A percentile compares a stretch with the other conserved stretches of the same genome.
phyloP scores from a whole-genome alignment of 495 filamentous ascomycete species.

The Tuber umbilicatum region DNA sequence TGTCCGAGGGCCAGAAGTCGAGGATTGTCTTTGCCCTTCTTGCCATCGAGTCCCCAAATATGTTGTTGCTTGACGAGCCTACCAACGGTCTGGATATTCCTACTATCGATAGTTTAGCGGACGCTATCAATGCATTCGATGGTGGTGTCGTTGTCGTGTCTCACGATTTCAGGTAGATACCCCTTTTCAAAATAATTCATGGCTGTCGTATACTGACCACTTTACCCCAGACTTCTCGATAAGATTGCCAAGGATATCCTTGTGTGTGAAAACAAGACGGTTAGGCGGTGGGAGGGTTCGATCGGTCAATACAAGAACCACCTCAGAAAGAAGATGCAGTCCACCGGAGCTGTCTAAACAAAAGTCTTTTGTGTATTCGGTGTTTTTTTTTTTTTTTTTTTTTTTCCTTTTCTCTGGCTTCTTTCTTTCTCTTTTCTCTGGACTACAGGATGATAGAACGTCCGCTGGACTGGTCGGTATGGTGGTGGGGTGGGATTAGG shows the following conservation, averaged over 20 bases:
- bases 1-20: conserved; percentile 95
- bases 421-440: conserved; percentile 22
- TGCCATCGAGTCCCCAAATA: conserved; percentile 94
- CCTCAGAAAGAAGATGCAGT: conserved; percentile 93
- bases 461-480: background rate
- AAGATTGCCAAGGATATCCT: conserved; percentile 99
- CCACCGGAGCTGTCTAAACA: conserved; percentile 32
- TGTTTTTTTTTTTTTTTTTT: conserved; percentile 12
- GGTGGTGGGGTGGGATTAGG: background rate
- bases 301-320: conserved; percentile 97
- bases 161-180: conserved; percentile 85
- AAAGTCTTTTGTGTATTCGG: conserved; percentile 20
- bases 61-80: conserved; percentile 95
- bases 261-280: conserved; percentile 94
- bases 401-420: conserved; percentile 30
- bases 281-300: conserved; percentile 76
- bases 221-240: conserved; percentile 68
- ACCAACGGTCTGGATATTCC: conserved; percentile 99
- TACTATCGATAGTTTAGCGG: conserved; percentile 93
- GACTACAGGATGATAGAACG: conserved; percentile 32
- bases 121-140: conserved; percentile 92
- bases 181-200: background rate
- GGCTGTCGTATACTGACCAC: conserved; percentile 30
- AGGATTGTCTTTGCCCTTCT: conserved; percentile 96
- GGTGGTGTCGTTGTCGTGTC: conserved; percentile 97